These are phyloP conservation scores for Paraconiothyrium brasiliense DNA, from an alignment of 2,329 filamentous ascomycete species.

Conservation along the genomic window DNA sequence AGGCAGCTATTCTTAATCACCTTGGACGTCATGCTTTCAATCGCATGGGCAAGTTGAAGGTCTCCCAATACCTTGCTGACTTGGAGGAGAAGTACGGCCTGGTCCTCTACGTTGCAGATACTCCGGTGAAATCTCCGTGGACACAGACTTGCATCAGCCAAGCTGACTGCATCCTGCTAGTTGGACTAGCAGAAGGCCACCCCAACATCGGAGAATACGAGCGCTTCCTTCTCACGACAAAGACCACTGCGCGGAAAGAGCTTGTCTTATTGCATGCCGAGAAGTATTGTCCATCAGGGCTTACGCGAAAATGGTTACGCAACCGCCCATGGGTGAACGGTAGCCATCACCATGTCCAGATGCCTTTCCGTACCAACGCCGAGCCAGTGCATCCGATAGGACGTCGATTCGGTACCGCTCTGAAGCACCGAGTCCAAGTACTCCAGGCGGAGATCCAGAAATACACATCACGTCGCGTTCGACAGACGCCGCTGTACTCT, in stretches of 20 bases:
- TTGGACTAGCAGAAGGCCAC: constrained; percentile 89
- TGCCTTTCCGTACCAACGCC: constrained; percentile 81
- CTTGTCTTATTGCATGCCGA: constrained; percentile 90
- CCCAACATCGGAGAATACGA: constrained; percentile 95
- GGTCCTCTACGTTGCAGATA: constrained; percentile 95
- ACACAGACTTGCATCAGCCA: constrained; percentile 98
- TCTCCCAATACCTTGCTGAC: constrained; percentile 95
- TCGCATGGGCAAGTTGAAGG: constrained; percentile 94
- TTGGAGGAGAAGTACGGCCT: constrained; percentile 97
- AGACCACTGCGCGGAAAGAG: constrained; percentile 94
- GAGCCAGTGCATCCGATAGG: constrained; percentile 79
- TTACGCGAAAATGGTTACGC: constrained; percentile 85
- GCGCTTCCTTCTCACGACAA: constrained; percentile 93
- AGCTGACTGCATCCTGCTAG: constrained; percentile 93
- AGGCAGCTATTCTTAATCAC: constrained; percentile 92
- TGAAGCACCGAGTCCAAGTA: constrained; percentile 94
- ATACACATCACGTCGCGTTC: constrained; percentile 92
- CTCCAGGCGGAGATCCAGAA: constrained; percentile 98
- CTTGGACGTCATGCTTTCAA: constrained; percentile 96
- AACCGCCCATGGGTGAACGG: constrained; percentile 98
- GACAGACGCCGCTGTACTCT: constrained; percentile 87
- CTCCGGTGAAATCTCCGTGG: constrained; percentile 96
- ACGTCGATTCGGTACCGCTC: constrained; percentile 81
- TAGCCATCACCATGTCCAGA: constrained; percentile 96
- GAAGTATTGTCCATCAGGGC: constrained; percentile 82